Base-by-base conservation (phyloP, 495 filamentous ascomycete species). In the Podospora appendiculata region DNA sequence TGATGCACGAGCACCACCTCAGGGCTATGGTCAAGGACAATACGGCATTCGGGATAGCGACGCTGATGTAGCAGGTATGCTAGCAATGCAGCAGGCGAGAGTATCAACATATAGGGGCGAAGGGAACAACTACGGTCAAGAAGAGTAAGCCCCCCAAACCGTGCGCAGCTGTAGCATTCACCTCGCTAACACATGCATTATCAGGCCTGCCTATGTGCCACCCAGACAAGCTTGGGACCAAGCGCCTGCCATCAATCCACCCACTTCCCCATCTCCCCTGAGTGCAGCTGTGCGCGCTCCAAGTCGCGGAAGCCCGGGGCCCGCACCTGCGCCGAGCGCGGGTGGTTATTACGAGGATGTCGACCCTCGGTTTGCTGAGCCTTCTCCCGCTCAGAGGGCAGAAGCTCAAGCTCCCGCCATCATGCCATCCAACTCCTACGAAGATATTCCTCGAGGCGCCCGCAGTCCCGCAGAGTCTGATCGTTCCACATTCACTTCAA, bases 341-440 rank as follows among this genome's bases (percentile, higher is more conserved):
- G 78, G 68, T 65, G 61, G 79, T 52, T 96, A 96, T 69, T 95
- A 92, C 63, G 93, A 98, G 78, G 93, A 96, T 64, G 85, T 93
- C 16, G 90, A 94, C 51, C 93, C 93, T 18, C 85, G 85, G 40
- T 98, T 96, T 65, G 86, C 72, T 41, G 64, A 70, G 25, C 19
- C 59, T 67, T 51, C 51, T 63, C 52, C 51, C 60, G 51, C 57
- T 50, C 45, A 66, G 56, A 35, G 70, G 58, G 51, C 45, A 60
- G 47, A 54, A 48, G 51, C 61, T 38, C 62, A 59, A 52, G 38
- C 68, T 50, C 48, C 68, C 66, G 52, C 63, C 43, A 10, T 38
- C 3, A 2, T 13, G 36, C 34, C 57, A 54, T 59, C 62, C 58
- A 47, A 57, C 53, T 59, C 62, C n/a, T 65, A 61, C 60, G 79